These are phyloP conservation scores for Hanseniaspora jakobsenii DNA, from an alignment of 805 yeast species.

Conservation along the genomic window DNA sequence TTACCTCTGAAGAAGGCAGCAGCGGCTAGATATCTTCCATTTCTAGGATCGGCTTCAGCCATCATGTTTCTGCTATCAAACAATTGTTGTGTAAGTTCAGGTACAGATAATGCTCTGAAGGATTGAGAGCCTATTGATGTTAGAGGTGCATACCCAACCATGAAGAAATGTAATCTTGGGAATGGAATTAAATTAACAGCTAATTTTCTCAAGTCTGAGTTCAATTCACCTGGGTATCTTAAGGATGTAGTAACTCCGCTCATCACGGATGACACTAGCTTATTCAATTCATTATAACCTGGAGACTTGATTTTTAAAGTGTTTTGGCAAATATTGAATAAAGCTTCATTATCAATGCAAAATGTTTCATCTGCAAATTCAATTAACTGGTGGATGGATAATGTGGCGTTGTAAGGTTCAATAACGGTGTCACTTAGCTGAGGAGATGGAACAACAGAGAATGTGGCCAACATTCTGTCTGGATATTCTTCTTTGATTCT, in stretches of 20 bases:
- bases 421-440: conserved; percentile 86
- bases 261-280: conserved; percentile 81
- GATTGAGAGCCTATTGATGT: conserved; percentile 69
- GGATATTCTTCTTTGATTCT: conserved; percentile 86
- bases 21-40: conserved; percentile 83
- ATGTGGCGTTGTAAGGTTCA: conserved; percentile 88
- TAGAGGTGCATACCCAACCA: conserved; percentile 90
- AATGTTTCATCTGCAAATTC: conserved; percentile 87
- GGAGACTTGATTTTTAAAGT: conserved; percentile 76
- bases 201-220: conserved; percentile 81
- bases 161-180: conserved; percentile 90
- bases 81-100: conserved; percentile 88
- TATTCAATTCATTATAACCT: conserved; percentile 64
- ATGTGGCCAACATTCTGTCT: conserved; percentile 92
- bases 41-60: conserved; percentile 88
- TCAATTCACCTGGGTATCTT: conserved; percentile 90
- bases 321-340: conserved; percentile 77
- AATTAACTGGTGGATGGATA: conserved; percentile 81
- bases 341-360: conserved; percentile 90
- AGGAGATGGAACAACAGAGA: conserved; percentile 86
- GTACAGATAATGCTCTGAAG: conserved; percentile 74
- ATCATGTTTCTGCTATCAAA: conserved; percentile 87
- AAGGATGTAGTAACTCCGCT: conserved; percentile 89
- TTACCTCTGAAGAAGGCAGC: conserved; percentile 93
- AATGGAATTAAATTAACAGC: conserved; percentile 92